phyloP scores from a whole-genome alignment of 2,329 filamentous ascomycete genomes.

The Aspergillus pseudoviridinutans region DNA sequence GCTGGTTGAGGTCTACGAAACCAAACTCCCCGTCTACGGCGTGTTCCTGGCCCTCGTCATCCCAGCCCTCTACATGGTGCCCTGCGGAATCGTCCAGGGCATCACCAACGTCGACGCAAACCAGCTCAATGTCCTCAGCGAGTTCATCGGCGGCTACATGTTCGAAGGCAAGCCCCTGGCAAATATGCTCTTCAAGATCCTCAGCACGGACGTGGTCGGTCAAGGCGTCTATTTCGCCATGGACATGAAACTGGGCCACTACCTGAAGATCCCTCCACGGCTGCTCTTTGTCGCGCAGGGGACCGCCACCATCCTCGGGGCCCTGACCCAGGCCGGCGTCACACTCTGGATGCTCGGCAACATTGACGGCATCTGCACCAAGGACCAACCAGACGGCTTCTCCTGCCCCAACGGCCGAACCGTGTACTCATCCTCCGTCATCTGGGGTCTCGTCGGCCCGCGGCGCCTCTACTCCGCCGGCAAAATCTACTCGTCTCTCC shows the following conservation, averaged over 20 bases:
- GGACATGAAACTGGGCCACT: constrained; percentile 52
- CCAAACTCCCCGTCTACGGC: constrained; percentile 42
- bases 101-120: constrained; percentile 45
- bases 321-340: constrained; percentile 41
- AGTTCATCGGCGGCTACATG: constrained; percentile 45
- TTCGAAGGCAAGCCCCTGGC: constrained; percentile 43
- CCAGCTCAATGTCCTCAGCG: constrained; percentile 41
- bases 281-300: constrained; percentile 49
- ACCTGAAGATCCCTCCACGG: constrained; percentile 48
- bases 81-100: constrained; percentile 43
- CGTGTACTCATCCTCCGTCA: constrained; percentile 47
- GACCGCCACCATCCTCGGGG: constrained; percentile 46
- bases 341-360: constrained; percentile 38
- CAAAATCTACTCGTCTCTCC: constrained; percentile 44
- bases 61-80: constrained; percentile 42
- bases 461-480: constrained; percentile 46
- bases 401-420: constrained; percentile 49
- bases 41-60: constrained; percentile 42
- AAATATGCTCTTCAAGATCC: constrained; percentile 44
- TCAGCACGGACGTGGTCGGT: constrained; percentile 41
- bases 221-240: constrained; percentile 47
- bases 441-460: constrained; percentile 53
- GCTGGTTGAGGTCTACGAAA: constrained; percentile 41
- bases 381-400: constrained; percentile 44
- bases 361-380: constrained; percentile 41